Base-by-base conservation (phyloP, 1,284 basidiomycete genomes). In the Ceratobasidium papillatum region DNA sequence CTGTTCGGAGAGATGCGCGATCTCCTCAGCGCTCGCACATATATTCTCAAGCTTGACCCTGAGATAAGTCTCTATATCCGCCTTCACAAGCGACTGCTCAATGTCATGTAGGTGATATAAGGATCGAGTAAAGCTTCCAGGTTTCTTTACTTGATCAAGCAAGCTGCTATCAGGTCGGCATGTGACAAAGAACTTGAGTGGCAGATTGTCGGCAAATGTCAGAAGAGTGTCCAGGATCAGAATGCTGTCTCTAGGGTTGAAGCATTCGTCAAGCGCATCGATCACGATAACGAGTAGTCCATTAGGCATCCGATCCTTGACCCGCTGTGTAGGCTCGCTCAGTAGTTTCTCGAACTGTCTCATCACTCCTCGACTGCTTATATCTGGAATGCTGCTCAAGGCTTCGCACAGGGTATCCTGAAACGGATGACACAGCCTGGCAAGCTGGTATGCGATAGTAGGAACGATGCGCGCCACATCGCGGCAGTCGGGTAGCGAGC, bases 241-340 rank as follows among this genome's bases (percentile, higher is more conserved):
- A 17, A 2, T 3, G 1, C 7, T n/a, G 38, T 32, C 58, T 4
- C n/a, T 34, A 8, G 19, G 12, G 17, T n/a, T 41, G 41, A 5
- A n/a, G 41, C 61, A 63, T 27, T 63, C 61, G 41, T 63, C 61
- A 5, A 63, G 17, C 4, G 61, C 61, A 43, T 63, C 61, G 2
- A 63, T 41, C 22, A 64, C 62, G 1, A 47, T 17, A 8, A 64
- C 38, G 38, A 41, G 38, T 17, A 47, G n/a, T 5, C 41, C 41
- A 22, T 2, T 9, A 22, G 62, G 43, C n/a, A 64, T 32, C 3
- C 11, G 22, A 27, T 45, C 36, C 43, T 47, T 25, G 4, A 64
- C 62, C 38, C 12, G 19, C 17, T 2, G n/a, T 7, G 45, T 34
- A 4, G 62, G 62, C 11, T 64, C 62, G 22, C n/a, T 1, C 2